Conservation (phyloP, 2,329 filamentous ascomycete species). For the Metarhizium robertsii region DNA sequence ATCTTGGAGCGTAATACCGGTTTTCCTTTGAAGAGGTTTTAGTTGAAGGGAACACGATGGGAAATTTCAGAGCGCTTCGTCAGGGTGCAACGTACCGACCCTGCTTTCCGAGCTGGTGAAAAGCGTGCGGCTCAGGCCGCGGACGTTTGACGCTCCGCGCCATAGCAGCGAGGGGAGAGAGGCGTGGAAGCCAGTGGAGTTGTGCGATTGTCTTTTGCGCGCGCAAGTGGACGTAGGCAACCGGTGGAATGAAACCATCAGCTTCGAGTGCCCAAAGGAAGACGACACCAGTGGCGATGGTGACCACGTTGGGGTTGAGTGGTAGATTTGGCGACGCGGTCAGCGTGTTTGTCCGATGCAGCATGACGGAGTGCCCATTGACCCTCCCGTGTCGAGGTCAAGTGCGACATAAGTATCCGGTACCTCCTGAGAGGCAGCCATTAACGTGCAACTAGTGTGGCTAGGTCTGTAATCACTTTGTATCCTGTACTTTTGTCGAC, state of each 20-base stretch:
- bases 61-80: not conserved
- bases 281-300: not conserved
- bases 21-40: conserved; percentile 55
- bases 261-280: not conserved
- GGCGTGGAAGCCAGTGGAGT: not conserved
- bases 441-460: too few species aligned
- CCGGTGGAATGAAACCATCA: not conserved
- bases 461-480: too few species aligned
- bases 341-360: not conserved
- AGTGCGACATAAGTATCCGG: too few species aligned
- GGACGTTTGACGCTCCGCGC: conserved; percentile 21
- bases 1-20: conserved; percentile 73
- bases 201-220: not conserved
- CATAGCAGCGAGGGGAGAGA: conserved; percentile 15
- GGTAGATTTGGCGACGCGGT: not conserved
- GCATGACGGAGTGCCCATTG: not conserved
- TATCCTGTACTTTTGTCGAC: too few species aligned
- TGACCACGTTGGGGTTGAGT: not conserved
- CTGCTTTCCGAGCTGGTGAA: conserved; percentile 24
- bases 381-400: too few species aligned
- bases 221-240: not conserved
- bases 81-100: conserved; percentile 25
- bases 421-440: too few species aligned
- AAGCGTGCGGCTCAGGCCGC: conserved; percentile 18
- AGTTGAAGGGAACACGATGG: not conserved